Evolutionary conservation across 2,329 filamentous ascomycete species (phyloP).

Genomic region (Aspergillus sp.): DNA sequence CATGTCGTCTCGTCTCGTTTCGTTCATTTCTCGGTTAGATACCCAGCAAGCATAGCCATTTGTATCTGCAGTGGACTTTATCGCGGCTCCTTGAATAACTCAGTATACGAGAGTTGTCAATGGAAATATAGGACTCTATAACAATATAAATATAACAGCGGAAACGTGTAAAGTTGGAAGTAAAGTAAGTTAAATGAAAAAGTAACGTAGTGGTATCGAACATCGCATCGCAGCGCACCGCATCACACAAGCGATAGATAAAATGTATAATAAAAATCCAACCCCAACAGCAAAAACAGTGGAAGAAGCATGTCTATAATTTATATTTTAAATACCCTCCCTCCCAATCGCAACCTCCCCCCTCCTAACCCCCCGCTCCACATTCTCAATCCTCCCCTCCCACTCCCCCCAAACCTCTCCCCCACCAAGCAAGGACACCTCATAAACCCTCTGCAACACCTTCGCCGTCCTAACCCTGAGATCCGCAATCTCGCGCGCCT

Average conservation of each 20-base stretch:
- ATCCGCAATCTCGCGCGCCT: slow-evolving; percentile 41
- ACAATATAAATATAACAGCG: no score
- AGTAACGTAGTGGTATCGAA: background rate
- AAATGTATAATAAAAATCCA: background rate
- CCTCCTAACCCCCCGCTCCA: slow-evolving; percentile 66
- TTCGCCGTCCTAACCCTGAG: slow-evolving; percentile 44
- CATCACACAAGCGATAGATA: background rate
- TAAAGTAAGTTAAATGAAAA: background rate
- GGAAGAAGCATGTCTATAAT: no score
- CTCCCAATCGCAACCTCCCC: slow-evolving; percentile 58
- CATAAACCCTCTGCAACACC: slow-evolving; percentile 70
- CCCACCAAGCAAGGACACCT: slow-evolving; percentile 66
- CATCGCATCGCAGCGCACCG: background rate
- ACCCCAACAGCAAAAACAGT: background rate
- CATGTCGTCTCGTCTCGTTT: background rate
- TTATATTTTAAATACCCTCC: slow-evolving; percentile 46
- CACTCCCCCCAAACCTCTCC: slow-evolving; percentile 70
- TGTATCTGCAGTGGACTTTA: background rate
- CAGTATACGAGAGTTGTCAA: slow-evolving; percentile 6
- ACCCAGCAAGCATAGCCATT: slow-evolving; percentile 18
- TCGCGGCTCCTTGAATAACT: background rate
- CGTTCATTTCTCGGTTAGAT: slow-evolving; percentile 10
- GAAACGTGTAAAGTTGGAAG: no score
- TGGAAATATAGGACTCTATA: background rate
- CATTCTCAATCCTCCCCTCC: slow-evolving; percentile 65